phyloP scores from a whole-genome alignment of 2,329 filamentous ascomycete genomes.

The Trichoderma oligosporum region DNA sequence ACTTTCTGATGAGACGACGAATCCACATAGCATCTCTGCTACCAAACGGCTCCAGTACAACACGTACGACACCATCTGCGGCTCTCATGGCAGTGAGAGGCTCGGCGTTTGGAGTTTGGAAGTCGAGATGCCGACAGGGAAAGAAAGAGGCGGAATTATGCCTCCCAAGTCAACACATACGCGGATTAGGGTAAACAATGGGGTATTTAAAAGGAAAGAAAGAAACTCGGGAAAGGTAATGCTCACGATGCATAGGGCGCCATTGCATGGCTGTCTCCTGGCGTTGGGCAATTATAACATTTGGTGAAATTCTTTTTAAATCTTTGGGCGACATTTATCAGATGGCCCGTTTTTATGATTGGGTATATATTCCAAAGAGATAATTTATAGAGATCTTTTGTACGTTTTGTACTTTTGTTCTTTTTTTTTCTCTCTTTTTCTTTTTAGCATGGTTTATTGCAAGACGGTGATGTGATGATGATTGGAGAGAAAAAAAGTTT shows the following conservation, averaged over 20 bases:
- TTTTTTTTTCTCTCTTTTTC: not conserved
- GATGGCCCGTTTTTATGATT: conserved; percentile 18
- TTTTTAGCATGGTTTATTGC: not conserved
- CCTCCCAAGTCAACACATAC: conserved; percentile 4
- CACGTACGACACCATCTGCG: not conserved
- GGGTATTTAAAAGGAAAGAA: conserved; percentile 10
- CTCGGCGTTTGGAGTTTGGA: not conserved
- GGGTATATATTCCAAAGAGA: conserved; percentile 20
- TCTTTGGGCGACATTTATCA: conserved; percentile 6
- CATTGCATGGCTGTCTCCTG: conserved; percentile 18
- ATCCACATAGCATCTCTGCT: conserved; percentile 8
- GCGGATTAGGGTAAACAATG: conserved; percentile 11
- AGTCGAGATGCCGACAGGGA: conserved; percentile 1
- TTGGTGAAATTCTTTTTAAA: not conserved
- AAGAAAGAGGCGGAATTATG: not conserved
- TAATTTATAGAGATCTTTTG: conserved; percentile 16
- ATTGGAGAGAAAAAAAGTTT: not conserved
- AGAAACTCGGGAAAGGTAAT: conserved; percentile 15
- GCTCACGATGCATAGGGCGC: conserved; percentile 19
- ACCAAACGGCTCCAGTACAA: not conserved
- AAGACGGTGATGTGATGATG: not conserved
- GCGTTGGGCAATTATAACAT: conserved; percentile 21
- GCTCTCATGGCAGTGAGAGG: not conserved
- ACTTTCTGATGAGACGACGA: conserved; percentile 17
- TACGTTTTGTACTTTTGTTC: not conserved